phyloP scores from a whole-genome alignment of 306 rosid species.

The Vachellia collinsii region DNA sequence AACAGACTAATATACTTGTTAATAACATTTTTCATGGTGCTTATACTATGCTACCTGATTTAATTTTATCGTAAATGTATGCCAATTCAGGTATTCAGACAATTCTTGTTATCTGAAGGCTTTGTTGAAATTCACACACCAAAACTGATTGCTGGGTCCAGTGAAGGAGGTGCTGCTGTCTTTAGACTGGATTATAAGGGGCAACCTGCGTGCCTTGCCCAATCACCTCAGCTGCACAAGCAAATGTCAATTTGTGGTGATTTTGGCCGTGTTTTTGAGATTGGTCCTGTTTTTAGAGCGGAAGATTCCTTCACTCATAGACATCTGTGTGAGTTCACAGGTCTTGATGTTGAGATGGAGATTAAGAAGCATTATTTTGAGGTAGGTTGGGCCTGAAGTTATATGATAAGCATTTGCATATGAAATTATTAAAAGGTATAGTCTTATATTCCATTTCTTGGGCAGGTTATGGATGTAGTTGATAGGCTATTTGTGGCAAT shows the following conservation, averaged over 20 bases:
- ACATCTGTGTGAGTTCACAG: slow-evolving; percentile 91
- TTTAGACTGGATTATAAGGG: slow-evolving; percentile 89
- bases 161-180: slow-evolving; percentile 98
- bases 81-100: slow-evolving; percentile 65
- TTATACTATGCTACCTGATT: neutral
- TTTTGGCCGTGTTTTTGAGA: slow-evolving; percentile 84
- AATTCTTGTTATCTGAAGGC: slow-evolving; percentile 59
- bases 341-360: slow-evolving; percentile 97
- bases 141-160: slow-evolving; percentile 81
- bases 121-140: slow-evolving; percentile 83
- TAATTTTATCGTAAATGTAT: slow-evolving; percentile 26
- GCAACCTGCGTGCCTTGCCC: slow-evolving; percentile 88
- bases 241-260: slow-evolving; percentile 93
- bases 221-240: slow-evolving; percentile 97
- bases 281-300: slow-evolving; percentile 90
- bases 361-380: slow-evolving; percentile 77
- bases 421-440: slow-evolving; percentile 17
- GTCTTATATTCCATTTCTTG: slow-evolving; percentile 28
- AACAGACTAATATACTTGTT: neutral
- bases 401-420: slow-evolving; percentile 15
- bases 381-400: slow-evolving; percentile 51
- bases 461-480: slow-evolving; percentile 87
- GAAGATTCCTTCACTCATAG: slow-evolving; percentile 91
- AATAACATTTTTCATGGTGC: neutral
- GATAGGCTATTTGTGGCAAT: slow-evolving; percentile 73